Base-by-base conservation (phyloP, 495 filamentous ascomycete species). In the Neurospora sp. region DNA sequence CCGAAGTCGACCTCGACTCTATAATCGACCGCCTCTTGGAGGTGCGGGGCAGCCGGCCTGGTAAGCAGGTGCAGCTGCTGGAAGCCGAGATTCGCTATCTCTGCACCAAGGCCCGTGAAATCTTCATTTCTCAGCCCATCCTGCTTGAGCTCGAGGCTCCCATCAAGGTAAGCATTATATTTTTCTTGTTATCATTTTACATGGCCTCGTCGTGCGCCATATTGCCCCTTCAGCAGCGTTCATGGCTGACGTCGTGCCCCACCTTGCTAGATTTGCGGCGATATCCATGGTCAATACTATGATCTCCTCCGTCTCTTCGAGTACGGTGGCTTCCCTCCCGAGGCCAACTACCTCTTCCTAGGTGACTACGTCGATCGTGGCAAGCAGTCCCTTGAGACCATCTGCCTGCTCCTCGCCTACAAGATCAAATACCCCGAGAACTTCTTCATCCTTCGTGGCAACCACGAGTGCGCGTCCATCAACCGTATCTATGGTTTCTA, bases 361-460 rank as follows among this genome's bases (percentile, higher is more conserved):
- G 96, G 96, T 77, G 96, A 99, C 80, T 99, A 99, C 80, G 96
- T 99, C 78, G 96, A 99, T 83, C 91, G 96, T 86, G 96, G 96
- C 84, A 99, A 99, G 88, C 96, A 99, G 86, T 98, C 96, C 4
- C 91, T 99, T 40, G 96, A 99, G 88, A 99, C 96, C 73, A 99
- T 99, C 86, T 99, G 96, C 87, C 88, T 99, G 72, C 89, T 99
- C 71, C 89, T 99, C 13, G 96, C 96, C 19, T 99, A 99, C 89
- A 99, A 99, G 90, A 99, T 99, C 88, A 98, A 98, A 86, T 99
- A 98, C 82, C 96, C 96, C 43, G 96, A 99, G 87, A 99, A 99
- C 88, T 99, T 99, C 89, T 99, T 99, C 87, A 92, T 99, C 78
- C 89, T 99, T 66, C 92, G 96, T 76, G 96, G 96, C 72, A 99